Base-by-base conservation (phyloP, 306 rosid genomes). In the Vicia faba region DNA sequence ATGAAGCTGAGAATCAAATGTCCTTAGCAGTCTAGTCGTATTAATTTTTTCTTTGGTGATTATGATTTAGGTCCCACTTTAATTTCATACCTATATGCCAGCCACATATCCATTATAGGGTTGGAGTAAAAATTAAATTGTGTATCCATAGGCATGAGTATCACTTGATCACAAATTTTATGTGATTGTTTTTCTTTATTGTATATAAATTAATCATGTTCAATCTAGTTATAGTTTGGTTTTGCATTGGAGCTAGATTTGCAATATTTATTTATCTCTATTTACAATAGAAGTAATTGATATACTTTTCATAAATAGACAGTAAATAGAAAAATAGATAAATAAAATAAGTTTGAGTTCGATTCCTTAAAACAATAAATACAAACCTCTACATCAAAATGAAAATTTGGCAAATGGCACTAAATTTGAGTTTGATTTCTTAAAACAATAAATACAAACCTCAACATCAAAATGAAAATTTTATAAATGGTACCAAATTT, bases 11-110 rank as follows among this genome's bases (percentile, higher is more conserved):
- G 73, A 77, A 82, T 72, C 80, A 77, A 72, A 61, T 63, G 81
- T 71, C 78, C 68, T 78, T 29, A 68, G 71, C 79, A 70, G 59
- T 72, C 79, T 70, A 73, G 60, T 68, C 82, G 19, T 62, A 45
- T 82, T 82, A 84, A 87, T 85, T 85, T 90, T 88, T 89, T 80
- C 64, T 80, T 81, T 77, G 71, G 75, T 67, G 64, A 91, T 84
- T 79, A 83, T 71, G 79, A 79, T 35, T 56, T 41, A 75, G 78
- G 80, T 48, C 89, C 91, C 91, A 81, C 82, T 40, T 7, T 57
- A 38, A 72, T 75, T 65, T 71, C 78, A 70, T 74, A 28, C 25
- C 25, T 66, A 69, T 66, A 66, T 81, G 81, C 78, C 88, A 83
- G 70, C 84, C 80, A 61, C 48, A 65, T 72, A 64, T 73, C 82